Conservation (phyloP, 2,329 filamentous ascomycete species). For the Trichothecium sympodiale region DNA sequence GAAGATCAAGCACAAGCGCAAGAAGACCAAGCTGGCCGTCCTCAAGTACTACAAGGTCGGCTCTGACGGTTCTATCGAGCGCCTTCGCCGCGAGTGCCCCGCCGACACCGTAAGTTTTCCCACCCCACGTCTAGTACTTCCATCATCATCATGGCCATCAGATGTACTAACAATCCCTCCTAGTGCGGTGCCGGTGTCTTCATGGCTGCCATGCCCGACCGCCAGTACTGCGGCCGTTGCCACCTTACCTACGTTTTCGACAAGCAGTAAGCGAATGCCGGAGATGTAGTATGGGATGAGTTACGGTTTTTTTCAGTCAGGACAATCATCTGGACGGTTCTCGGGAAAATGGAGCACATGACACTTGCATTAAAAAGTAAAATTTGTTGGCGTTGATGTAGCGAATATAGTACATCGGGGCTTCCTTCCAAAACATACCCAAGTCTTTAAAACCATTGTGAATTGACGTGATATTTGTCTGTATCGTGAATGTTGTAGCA, state of each 20-base stretch:
- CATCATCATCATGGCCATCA: neutral
- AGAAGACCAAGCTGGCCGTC: constrained; percentile 99
- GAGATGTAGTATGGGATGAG: constrained; percentile 1
- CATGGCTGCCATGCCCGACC: constrained; percentile 99
- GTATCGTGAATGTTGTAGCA: too few species aligned
- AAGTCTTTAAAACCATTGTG: neutral
- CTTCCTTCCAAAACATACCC: constrained; percentile 1
- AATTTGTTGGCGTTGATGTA: constrained; percentile 23
- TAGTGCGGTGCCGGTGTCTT: constrained; percentile 99
- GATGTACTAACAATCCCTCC: neutral
- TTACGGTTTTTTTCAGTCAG: neutral
- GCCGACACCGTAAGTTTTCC: constrained; percentile 63
- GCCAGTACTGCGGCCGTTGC: constrained; percentile 85
- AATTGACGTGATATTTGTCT: neutral
- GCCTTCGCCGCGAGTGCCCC: constrained; percentile 95
- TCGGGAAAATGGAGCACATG: constrained; percentile 19
- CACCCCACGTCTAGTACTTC: too few species aligned
- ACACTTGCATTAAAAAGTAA: constrained; percentile 12
- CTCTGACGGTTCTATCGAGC: constrained; percentile 99
- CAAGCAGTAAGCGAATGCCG: constrained; percentile 39
- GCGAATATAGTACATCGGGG: constrained; percentile 12
- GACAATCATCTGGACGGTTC: constrained; percentile 9
- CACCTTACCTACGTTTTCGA: constrained; percentile 65
- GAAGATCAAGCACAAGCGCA: constrained; percentile 99
- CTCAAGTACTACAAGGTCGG: constrained; percentile 99